Evolutionary conservation across 768 basidiomycete genomes (phyloP), one percentile per base, ranked within the genome.

Genomic region (Rhizopogon vesiculosus): DNA sequence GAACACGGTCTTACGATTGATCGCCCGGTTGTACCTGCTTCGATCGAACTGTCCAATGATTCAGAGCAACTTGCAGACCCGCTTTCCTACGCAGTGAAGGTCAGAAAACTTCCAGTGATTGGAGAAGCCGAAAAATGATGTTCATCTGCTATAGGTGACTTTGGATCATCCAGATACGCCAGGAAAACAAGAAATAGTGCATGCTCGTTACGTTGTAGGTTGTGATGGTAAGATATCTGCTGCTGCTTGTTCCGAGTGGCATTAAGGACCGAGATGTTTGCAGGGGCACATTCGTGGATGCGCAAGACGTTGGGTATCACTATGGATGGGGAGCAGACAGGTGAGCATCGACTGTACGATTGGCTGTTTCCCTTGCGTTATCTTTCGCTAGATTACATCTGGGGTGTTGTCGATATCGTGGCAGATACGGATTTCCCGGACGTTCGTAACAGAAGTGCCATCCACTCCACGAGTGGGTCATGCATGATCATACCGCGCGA

Each of bases 401-500:
- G 91, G 91, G 91, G 91, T 3, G 91, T 93, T 3, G 69, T 91
- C 19, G 91, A 91, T 67, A 73, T 82, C 51, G 62, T 81, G 18
- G 84, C 85, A 0, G 78, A 83, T 19, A 89, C 87, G 1, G 75
- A 90, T 63, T 89, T 90, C 56, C 89, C 89, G 0, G 88, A 91
- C 66, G 83, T 88, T 56, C 82, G 88, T 15, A 83, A 83, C 56
- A 76, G 74, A 59, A 75, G 74, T 50, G 82, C 72, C 0, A 79
- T 91, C 16, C 87, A 90, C 66, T 89, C 87, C 0, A 75, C 77
- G 42, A 76, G 80, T 50, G 84, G 86, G 1, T 82, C 85, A 0
- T 82, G 85, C 56, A 85, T 90, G 82, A 64, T 88, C 46, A 87
- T 91, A 50, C 89, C 89, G 0, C 78, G 89, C 35, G 85, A 87